Percentiles rank a stretch among this genome's conserved stretches.
Evolutionary conservation across 495 filamentous ascomycete species (phyloP).

Genomic region (Pseudevernia furfuracea): DNA sequence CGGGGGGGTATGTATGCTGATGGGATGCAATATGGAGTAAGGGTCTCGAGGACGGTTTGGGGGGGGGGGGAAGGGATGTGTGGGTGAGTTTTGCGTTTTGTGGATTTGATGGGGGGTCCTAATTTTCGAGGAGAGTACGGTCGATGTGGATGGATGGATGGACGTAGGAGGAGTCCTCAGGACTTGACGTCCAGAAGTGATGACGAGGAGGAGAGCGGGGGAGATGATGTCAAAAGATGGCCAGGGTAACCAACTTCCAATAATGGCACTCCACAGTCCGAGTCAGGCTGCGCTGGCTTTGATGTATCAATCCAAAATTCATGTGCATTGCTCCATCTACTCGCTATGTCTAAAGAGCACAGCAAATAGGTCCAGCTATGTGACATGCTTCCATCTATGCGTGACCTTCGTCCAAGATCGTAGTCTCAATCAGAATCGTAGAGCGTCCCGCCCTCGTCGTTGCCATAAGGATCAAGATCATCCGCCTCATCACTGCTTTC

Average conservation of each 20-base stretch:
- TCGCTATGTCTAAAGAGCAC: background rate
- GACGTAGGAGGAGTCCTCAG: no score
- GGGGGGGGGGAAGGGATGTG: no score
- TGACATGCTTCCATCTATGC: background rate
- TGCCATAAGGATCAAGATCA: conserved; percentile 30
- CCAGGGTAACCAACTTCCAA: background rate
- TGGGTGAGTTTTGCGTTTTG: no score
- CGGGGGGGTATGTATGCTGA: no score
- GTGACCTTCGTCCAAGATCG: background rate
- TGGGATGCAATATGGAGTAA: no score
- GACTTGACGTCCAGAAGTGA: background rate
- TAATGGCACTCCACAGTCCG: background rate
- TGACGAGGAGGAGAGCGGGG: background rate
- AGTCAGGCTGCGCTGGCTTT: background rate
- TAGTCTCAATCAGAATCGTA: background rate
- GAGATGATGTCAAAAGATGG: background rate
- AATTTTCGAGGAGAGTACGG: no score
- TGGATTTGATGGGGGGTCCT: no score
- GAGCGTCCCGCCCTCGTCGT: conserved; percentile 12
- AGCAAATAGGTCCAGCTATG: background rate
- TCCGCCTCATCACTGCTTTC: conserved; percentile 21
- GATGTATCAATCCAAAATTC: background rate
- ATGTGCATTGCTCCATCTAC: background rate
- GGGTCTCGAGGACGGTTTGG: no score
- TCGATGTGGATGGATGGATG: no score